Evolutionary conservation across 495 filamentous ascomycete species (phyloP).

Genomic region (Penicillium desertorum): DNA sequence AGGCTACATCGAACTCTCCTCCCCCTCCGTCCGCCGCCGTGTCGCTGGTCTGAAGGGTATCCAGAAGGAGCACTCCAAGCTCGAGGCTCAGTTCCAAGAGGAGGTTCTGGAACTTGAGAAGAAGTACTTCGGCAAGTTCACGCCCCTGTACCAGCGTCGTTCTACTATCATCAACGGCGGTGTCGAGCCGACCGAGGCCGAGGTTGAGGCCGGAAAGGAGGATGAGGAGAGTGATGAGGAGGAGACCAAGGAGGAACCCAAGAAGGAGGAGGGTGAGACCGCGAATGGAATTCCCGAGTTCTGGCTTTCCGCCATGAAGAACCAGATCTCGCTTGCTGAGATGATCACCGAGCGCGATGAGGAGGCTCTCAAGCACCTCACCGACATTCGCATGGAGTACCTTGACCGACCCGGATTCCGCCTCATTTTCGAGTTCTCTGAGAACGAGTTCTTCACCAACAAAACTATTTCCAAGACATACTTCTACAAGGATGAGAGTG

Average conservation of each 20-base stretch:
- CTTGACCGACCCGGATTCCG: constrained; percentile 97
- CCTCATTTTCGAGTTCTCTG: constrained; percentile 93
- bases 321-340: constrained; percentile 91
- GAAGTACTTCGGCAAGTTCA: constrained; percentile 98
- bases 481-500: constrained; percentile 98
- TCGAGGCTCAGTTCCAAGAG: constrained; percentile 97
- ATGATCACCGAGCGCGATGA: constrained; percentile 98
- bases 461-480: constrained; percentile 98
- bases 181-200: constrained; percentile 78
- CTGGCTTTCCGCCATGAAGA: constrained; percentile 99
- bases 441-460: constrained; percentile 96
- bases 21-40: constrained; percentile 81
- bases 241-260: constrained; percentile 47
- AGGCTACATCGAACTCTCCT: constrained; percentile 95
- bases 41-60: constrained; percentile 95
- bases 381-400: constrained; percentile 98
- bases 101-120: constrained; percentile 98
- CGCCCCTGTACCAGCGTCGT: constrained; percentile 94
- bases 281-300: constrained; percentile 91
- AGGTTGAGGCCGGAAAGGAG: constrained; percentile 82
- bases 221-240: constrained; percentile 65
- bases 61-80: constrained; percentile 97
- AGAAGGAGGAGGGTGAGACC: constrained; percentile 47
- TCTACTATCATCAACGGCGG: constrained; percentile 88
- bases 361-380: constrained; percentile 83